Evolutionary conservation across 2,329 filamentous ascomycete genomes (phyloP).

Genomic region (Arthrobotrys iridis): DNA sequence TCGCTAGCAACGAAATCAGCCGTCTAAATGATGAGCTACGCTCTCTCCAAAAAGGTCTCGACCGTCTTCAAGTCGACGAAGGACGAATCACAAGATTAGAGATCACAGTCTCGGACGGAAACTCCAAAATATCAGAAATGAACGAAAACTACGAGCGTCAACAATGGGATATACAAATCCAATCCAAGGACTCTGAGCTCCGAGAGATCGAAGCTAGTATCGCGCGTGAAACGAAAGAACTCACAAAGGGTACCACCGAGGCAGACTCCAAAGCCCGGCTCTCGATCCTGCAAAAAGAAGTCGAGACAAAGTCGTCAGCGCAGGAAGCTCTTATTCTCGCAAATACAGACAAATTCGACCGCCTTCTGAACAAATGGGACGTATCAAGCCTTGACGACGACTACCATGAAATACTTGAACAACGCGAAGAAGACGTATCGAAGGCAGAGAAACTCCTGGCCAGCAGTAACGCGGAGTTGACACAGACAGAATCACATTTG

Average conservation of each 20-base stretch:
- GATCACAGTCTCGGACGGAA: slow-evolving; percentile 73
- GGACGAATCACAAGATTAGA: slow-evolving; percentile 81
- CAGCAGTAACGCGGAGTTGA: slow-evolving; percentile 48
- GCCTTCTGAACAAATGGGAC: slow-evolving; percentile 74
- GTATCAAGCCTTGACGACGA: slow-evolving; percentile 74
- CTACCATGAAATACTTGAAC: slow-evolving; percentile 67
- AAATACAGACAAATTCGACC: slow-evolving; percentile 74
- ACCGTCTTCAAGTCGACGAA: slow-evolving; percentile 83
- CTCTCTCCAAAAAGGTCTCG: slow-evolving; percentile 73
- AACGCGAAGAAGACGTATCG: slow-evolving; percentile 56
- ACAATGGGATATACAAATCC: slow-evolving; percentile 76
- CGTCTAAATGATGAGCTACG: slow-evolving; percentile 74
- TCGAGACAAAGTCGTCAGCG: slow-evolving; percentile 70
- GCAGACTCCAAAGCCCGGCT: slow-evolving; percentile 85
- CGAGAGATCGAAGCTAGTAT: slow-evolving; percentile 76
- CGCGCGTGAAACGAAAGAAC: slow-evolving; percentile 78
- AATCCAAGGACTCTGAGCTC: slow-evolving; percentile 72
- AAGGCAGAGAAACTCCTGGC: slow-evolving; percentile 51
- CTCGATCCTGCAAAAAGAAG: slow-evolving; percentile 82
- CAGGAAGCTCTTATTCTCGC: slow-evolving; percentile 43
- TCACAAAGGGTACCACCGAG: slow-evolving; percentile 81
- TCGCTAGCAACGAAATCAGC: slow-evolving; percentile 75
- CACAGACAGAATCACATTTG: slow-evolving; percentile 42
- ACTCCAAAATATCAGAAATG: slow-evolving; percentile 71
- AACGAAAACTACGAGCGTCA: slow-evolving; percentile 72